phyloP scores from a whole-genome alignment of 192 early-diverging fungal species.

The Dispira parvispora region DNA sequence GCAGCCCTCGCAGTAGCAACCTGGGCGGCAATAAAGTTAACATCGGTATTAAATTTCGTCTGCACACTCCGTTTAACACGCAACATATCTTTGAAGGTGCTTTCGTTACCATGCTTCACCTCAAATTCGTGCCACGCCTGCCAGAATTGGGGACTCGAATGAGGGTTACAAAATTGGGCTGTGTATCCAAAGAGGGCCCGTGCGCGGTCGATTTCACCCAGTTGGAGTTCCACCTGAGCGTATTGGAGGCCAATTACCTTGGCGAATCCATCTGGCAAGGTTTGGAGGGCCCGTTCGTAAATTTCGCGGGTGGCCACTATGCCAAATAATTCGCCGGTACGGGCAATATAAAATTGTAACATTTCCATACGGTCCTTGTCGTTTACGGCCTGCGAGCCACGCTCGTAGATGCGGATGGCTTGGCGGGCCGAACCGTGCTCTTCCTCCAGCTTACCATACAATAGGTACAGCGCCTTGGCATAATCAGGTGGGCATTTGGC shows the following conservation, averaged over 20 bases:
- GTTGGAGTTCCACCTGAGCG: slow-evolving; percentile 68
- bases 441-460: slow-evolving; percentile 88
- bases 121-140: slow-evolving; percentile 91
- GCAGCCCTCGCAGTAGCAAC: slow-evolving; percentile 20
- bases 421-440: slow-evolving; percentile 77
- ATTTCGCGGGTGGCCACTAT: slow-evolving; percentile 74
- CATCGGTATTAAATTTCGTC: slow-evolving; percentile 71
- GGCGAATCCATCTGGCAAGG: slow-evolving; percentile 64
- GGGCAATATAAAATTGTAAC: slow-evolving; percentile 81
- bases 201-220: slow-evolving; percentile 92
- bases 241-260: slow-evolving; percentile 63
- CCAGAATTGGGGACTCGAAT: slow-evolving; percentile 64
- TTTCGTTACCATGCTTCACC: slow-evolving; percentile 92
- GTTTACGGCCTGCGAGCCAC: slow-evolving; percentile 66
- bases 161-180: slow-evolving; percentile 75
- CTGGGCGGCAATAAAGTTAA: slow-evolving; percentile 39
- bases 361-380: slow-evolving; percentile 62
- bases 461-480: slow-evolving; percentile 69
- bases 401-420: slow-evolving; percentile 87
- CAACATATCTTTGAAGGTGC: slow-evolving; percentile 97
- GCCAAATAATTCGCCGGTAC: slow-evolving; percentile 74
- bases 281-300: slow-evolving; percentile 80
- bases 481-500: slow-evolving; percentile 70
- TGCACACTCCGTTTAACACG: slow-evolving; percentile 79
- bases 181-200: slow-evolving; percentile 75